These are phyloP conservation scores for Carex kokanica DNA, from an alignment of 176 grass and related monocot species.

Conservation along the genomic window DNA sequence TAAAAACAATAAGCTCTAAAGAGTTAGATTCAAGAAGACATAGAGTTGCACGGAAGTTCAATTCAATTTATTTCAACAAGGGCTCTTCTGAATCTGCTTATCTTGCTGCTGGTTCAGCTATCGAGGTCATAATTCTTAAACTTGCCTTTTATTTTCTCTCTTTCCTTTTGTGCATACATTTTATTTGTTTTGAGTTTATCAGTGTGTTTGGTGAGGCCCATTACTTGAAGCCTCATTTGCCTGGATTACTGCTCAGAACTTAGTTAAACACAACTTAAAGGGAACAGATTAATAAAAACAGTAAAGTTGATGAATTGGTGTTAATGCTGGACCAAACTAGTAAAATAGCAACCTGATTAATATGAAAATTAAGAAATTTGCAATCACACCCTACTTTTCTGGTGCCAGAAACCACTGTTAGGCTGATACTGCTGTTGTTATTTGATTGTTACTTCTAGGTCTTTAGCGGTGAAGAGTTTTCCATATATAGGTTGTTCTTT, in stretches of 20 bases:
- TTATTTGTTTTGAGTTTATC: neutral
- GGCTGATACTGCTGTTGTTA: neutral
- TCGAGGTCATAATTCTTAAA: slow-evolving; percentile 47
- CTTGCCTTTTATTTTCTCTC: neutral
- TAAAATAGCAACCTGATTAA: neutral
- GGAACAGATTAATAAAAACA: neutral
- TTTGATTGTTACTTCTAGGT: slow-evolving; percentile 2
- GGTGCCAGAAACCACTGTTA: neutral
- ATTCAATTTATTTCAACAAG: slow-evolving; percentile 92
- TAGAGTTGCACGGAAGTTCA: slow-evolving; percentile 57
- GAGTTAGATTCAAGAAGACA: slow-evolving; percentile 54
- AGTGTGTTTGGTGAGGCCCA: neutral
- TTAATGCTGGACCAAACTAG: neutral
- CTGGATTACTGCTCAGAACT: neutral
- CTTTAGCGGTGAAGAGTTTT: neutral
- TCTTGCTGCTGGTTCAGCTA: slow-evolving; percentile 82
- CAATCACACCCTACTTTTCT: neutral
- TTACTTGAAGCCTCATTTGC: neutral
- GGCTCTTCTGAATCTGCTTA: slow-evolving; percentile 89
- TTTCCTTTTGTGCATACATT: neutral
- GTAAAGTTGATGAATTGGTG: neutral
- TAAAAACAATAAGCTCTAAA: slow-evolving; percentile 73
- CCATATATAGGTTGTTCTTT: neutral
- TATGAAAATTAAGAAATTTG: neutral
- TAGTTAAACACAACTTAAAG: neutral